Evolutionary conservation across 768 basidiomycete genomes (phyloP).

Genomic region (Pleurotus ostreatus): DNA sequence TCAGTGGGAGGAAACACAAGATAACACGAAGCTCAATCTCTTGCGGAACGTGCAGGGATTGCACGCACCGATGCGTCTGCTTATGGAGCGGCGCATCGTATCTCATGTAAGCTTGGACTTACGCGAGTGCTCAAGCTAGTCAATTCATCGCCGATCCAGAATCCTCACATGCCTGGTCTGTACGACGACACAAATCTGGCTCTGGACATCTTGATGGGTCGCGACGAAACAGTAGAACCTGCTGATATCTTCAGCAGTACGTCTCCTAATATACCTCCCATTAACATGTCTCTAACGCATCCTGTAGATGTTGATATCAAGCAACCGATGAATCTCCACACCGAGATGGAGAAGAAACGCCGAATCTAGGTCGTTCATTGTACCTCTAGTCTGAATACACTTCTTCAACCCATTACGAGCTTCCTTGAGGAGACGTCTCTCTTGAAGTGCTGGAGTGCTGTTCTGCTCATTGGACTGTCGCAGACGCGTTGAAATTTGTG

Average conservation of each 20-base stretch:
- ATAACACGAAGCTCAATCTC: conserved; percentile 79
- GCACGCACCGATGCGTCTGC: conserved; percentile 80
- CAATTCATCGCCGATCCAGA: conserved; percentile 32
- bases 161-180: conserved; percentile 60
- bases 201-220: conserved; percentile 90
- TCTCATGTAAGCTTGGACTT: conserved; percentile 49
- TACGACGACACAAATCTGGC: conserved; percentile 69
- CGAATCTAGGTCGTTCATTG: conserved; percentile 28
- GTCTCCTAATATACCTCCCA: conserved; percentile 15
- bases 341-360: conserved; percentile 62
- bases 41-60: conserved; percentile 83
- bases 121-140: not conserved
- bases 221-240: conserved; percentile 79
- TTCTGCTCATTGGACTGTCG: no score
- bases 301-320: conserved; percentile 50
- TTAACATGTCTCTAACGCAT: conserved; percentile 1
- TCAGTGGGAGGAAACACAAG: conserved; percentile 94
- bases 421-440: no score
- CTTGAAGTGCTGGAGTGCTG: no score
- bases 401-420: no score
- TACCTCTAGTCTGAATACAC: no score
- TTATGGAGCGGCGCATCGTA: conserved; percentile 95
- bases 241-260: conserved; percentile 77
- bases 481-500: no score
- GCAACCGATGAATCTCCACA: conserved; percentile 49